Evolutionary conservation across 2,329 filamentous ascomycete species (phyloP), one percentile per base, ranked within the genome.

Genomic region (Metarhizium sp.): DNA sequence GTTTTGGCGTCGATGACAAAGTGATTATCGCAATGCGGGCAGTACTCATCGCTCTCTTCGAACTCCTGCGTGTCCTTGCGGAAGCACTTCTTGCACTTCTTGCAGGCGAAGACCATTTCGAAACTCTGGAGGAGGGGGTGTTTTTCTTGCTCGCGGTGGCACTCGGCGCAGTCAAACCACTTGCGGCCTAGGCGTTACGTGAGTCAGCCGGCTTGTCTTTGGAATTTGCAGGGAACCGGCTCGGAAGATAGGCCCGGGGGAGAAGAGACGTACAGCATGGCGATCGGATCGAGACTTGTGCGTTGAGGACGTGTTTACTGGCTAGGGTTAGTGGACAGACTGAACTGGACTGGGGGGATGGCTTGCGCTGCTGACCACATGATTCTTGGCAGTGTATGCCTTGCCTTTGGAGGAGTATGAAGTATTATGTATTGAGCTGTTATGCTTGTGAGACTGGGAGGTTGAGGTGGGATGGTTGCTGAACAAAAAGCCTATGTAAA

Each of bases 81-180:
- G 78, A 99, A 99, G 73, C 87, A 92, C 75, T 99, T 99, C 64
- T 88, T 92, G 84, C 94, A 99, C 77, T 99, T 99, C 67, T 99
- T 99, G 82, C 94, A 99, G 53, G 90, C 90, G 67, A 99, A 97
- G 42, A 78, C 82, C 90, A 99, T 95, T 67, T 99, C 94, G 63
- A 86, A 79, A 60, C 78, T 79, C 73, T 95, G 88, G 54, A 82
- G 74, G 25, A 99, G 84, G 42, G 80, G 74, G 71, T 97, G 94
- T 58, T 77, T 73, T 71, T 95, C 87, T 59, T 83, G 78, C 70
- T 99, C 94, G 54, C 76, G 75, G 75, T 99, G 94, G 75, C 94
- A 99, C 70, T 96, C 88, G 61, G 90, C 88, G 74, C 94, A 99
- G 77, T 99, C 94, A 75, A 96, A 99, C 95, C 95, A 99, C 78